Base-by-base conservation (phyloP, 1,284 basidiomycete genomes). In the Agaricales sp. region DNA sequence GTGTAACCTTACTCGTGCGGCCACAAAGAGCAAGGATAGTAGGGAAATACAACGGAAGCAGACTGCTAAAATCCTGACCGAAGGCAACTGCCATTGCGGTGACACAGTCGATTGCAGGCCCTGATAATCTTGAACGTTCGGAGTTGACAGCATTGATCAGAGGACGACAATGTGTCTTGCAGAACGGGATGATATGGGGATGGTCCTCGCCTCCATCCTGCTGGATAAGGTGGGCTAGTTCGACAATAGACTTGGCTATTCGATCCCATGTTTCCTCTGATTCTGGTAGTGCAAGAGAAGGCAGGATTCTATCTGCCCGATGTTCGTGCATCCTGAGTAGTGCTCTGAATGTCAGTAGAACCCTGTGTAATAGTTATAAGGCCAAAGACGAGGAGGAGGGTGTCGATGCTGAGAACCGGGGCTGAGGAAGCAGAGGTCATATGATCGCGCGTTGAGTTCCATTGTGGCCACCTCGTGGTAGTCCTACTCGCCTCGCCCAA, bases 251-350 rank as follows among this genome's bases (percentile, higher is more conserved):
- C 43, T 74, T 69, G 4, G 74, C 65, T 37, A 92, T 87, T n/a
- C 67, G 70, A 50, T 91, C 86, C 89, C 89, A 92, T 2, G 78
- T 80, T 37, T 92, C 87, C 61, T 92, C 90, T 1, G 83, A 81
- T 65, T 92, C 89, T 24, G 70, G 60, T n/a, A 78, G 65, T 43
- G 66, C 61, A 13, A 90, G 59, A 37, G 70, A 65, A 35, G 63
- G 56, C 47, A 68, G 70, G 22, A 77, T 57, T 18, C 57, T 41
- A n/a, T 71, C 68, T 45, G 78, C 57, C 54, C 77, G 67, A 18
- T 60, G 50, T 6, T 6, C 13, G 8, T 8, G 39, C 39, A 41
- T 41, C 8, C 16, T 30, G 6, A 30, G 26, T 30, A 30, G 6
- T 30, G 39, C 39, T n/a, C 30, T 35, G 30, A 35, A n/a, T 4